Evolutionary conservation across 495 filamentous ascomycete species (phyloP).

Genomic region (Tuber brumale): DNA sequence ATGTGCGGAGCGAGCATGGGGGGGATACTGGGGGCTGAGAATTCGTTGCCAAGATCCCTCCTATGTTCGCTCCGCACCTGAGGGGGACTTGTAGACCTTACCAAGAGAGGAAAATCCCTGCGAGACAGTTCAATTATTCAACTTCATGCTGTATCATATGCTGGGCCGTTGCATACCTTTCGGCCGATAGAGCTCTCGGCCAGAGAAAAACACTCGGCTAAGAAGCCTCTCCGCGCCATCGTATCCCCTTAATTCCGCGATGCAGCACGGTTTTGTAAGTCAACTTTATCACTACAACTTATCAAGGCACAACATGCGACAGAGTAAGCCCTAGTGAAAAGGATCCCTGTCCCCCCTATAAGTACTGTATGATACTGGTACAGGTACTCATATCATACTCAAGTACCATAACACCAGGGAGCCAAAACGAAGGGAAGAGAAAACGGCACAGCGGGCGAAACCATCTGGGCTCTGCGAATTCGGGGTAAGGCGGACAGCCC

Average conservation of each 20-base stretch:
- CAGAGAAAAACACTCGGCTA: neutral
- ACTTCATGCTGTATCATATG: neutral
- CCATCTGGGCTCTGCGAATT: neutral
- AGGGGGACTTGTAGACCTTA: no score
- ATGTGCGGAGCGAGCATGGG: no score
- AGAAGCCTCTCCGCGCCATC: neutral
- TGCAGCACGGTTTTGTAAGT: neutral
- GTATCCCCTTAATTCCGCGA: neutral
- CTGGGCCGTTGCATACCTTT: neutral
- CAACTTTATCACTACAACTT: neutral
- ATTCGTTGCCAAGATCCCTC: no score
- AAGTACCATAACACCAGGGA: neutral
- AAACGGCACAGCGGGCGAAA: neutral
- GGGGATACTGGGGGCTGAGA: no score
- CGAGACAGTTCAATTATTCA: neutral
- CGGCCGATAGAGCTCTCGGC: neutral
- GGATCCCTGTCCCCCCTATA: no score
- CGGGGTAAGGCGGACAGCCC: no score
- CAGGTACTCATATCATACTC: no score
- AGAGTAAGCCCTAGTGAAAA: neutral
- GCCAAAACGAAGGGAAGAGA: neutral
- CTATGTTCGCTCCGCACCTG: no score
- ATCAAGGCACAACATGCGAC: neutral
- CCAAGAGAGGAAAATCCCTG: neutral
- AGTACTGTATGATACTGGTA: no score